A percentile compares a stretch with the other conserved stretches of the same genome.
Evolutionary conservation across 2,329 filamentous ascomycete species (phyloP).

Genomic region (Lachnellula subtilissima): DNA sequence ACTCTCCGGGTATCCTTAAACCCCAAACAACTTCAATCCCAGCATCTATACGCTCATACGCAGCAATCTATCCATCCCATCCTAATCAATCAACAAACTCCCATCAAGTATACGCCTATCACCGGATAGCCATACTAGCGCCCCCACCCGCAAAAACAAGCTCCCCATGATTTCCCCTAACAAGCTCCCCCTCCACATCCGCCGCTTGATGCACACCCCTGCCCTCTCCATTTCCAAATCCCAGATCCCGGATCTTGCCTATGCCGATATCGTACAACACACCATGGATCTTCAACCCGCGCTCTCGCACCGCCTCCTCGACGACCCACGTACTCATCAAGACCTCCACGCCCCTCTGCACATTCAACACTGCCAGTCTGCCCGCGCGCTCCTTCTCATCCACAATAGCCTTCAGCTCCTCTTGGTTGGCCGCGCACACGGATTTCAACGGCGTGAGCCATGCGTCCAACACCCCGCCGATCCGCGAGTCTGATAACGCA

Average conservation of each 20-base stretch:
- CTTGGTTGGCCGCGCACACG: conserved; percentile 42
- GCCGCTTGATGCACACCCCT: conserved; percentile 5
- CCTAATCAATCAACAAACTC: too few relatives aligned
- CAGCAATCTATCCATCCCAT: too few relatives aligned
- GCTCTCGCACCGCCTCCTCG: conserved; percentile 63
- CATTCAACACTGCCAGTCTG: conserved; percentile 72
- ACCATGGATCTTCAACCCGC: conserved; percentile 72
- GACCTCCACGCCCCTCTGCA: conserved; percentile 61
- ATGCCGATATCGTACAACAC: conserved; percentile 61
- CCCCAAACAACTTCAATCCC: too few relatives aligned
- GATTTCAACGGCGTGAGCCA: conserved; percentile 50
- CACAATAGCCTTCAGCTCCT: conserved; percentile 50
- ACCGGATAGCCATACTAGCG: conserved; percentile 35
- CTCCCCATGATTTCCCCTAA: conserved; percentile 44
- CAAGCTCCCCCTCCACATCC: conserved; percentile 9
- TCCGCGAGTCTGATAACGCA: conserved; percentile 43
- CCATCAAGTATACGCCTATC: neutral
- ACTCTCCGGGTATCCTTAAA: too few relatives aligned
- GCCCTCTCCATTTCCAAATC: conserved; percentile 34
- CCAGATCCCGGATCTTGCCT: conserved; percentile 47
- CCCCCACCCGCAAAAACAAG: conserved; percentile 44
- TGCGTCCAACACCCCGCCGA: conserved; percentile 51
- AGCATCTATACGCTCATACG: too few relatives aligned
- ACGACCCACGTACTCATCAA: conserved; percentile 66
- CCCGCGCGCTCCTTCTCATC: conserved; percentile 51